A percentile compares a stretch with the other conserved stretches of the same genome.
phyloP scores from a whole-genome alignment of 148 eudicot species.

The Amaranthus palmeri region DNA sequence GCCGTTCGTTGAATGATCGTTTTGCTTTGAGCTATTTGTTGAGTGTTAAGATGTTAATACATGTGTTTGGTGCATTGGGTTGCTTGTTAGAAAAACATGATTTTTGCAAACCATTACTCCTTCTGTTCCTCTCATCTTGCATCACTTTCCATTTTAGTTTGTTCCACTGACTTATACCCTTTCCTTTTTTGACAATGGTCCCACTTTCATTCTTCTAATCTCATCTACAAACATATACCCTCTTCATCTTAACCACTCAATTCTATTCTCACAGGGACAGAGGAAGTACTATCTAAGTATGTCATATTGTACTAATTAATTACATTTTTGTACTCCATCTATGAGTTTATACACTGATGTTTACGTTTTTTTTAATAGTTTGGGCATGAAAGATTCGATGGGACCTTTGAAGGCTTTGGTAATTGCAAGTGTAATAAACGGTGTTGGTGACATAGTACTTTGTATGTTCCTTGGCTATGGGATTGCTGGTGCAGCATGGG shows the following conservation, averaged over 20 bases:
- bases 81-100: too few relatives aligned
- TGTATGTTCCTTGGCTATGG: slow-evolving; percentile 72
- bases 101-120: too few relatives aligned
- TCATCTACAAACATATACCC: not conserved
- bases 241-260: not conserved
- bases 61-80: too few relatives aligned
- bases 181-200: too few relatives aligned
- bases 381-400: slow-evolving; percentile 98
- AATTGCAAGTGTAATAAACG: slow-evolving; percentile 75
- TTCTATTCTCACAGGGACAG: not conserved
- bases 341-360: not conserved
- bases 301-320: too few relatives aligned
- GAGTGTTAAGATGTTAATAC: too few relatives aligned
- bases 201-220: not conserved
- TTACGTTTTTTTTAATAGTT: slow-evolving; percentile 35
- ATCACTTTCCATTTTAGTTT: too few relatives aligned
- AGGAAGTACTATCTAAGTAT: too few relatives aligned
- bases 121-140: too few relatives aligned
- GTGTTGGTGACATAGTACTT: slow-evolving; percentile 66
- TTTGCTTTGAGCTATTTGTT: too few relatives aligned
- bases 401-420: slow-evolving; percentile 98
- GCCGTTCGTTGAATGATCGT: too few relatives aligned
- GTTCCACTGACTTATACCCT: too few relatives aligned
- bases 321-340: not conserved
- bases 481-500: slow-evolving; percentile 99